Evolutionary conservation across 495 filamentous ascomycete genomes (phyloP), one percentile per base, ranked within the genome.

Genomic region (Daldinia concentrica): DNA sequence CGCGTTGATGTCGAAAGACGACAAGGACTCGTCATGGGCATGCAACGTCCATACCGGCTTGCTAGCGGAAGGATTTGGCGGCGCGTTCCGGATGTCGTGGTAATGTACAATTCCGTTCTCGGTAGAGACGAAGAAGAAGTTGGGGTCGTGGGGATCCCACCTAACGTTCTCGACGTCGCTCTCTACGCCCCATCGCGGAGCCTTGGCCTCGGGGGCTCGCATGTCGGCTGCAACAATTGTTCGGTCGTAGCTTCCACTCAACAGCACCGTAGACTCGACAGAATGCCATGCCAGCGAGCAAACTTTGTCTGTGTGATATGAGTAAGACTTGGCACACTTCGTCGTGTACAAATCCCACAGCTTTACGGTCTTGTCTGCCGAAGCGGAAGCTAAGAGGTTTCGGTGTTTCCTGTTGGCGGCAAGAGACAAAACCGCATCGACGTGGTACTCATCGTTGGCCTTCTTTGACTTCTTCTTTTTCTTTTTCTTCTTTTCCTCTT

Each of bases 311-410:
- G 92, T 95, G 72, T 90, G 87, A 81, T 97, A 94, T 17, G 86
- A 86, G 83, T 99, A 99, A 24, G 94, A 97, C 81, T 97, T 93
- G 70, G 95, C 96, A 80, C 94, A 97, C 78, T 89, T 94, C 50
- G 90, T 83, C 6, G 92, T 97, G 80, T 92, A 91, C 52, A 99
- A 83, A 81, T 99, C 96, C 95, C 95, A 99, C 7, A 99, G 86
- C 81, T 99, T 99, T 62, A 98, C 89, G 0, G 95, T 98, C 77
- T 94, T 92, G 82, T 99, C 95, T 5, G 96, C 96, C 1, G 95
- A 99, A 3, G 91, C 91, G 0, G 95, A 98, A 15, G 95, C 94
- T n/a, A 99, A 88, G 39, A 99, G 88, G 73, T 98, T 98, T 52
- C 93, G 87, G 80, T 98, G 96, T 62, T 92, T 89, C 69, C 94